Base-by-base conservation (phyloP, 352 stramenopile species). In the Phytophthora cryptogea region DNA sequence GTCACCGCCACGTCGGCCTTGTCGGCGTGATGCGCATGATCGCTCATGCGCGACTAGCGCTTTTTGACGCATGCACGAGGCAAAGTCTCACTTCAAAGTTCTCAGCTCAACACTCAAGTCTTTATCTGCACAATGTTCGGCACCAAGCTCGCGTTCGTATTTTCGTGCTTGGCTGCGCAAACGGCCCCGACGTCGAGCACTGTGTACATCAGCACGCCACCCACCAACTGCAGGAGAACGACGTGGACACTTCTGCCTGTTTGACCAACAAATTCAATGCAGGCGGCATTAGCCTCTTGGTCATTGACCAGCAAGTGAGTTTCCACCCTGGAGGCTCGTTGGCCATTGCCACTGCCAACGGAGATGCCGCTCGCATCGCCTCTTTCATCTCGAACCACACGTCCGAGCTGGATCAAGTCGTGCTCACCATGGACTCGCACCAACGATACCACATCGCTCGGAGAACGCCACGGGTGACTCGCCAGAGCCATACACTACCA, bases 361-460 rank as follows among this genome's bases (percentile, higher is more conserved):
- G 83, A 9, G 94, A 98, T 63, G 89, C 94, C 5, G 55, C 73
- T 50, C 81, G 90, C 23, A 98, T 98, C 35, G 76, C 91, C 8
- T 58, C 46, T 11, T 84, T 98, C 35, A 97, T 98, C 67, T 44
- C 44, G 2, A 52, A 78, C 35, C 66, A 98, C 65, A 43, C 46
- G 17, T 46, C 60, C 0, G 43, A 83, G 20, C 82, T 95, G 40
- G 57, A 63, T 20, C 86, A 97, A 41, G 76, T 98, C 23, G 79
- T 98, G 8, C 74, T 97, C 20, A 98, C 96, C n/a, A 74, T 98
- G 47, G 95, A 99, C 68, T 96, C 89, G 20, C 96, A 99, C 80
- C 86, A 97, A 42, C 89, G 88, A 6, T 80, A 97, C 46, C 91
- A 99, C 72, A 97, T 98, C 59, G 92, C 94, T 3, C 92, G 95